phyloP scores from a whole-genome alignment of 2,329 filamentous ascomycete genomes.

The Penicillium italicum region DNA sequence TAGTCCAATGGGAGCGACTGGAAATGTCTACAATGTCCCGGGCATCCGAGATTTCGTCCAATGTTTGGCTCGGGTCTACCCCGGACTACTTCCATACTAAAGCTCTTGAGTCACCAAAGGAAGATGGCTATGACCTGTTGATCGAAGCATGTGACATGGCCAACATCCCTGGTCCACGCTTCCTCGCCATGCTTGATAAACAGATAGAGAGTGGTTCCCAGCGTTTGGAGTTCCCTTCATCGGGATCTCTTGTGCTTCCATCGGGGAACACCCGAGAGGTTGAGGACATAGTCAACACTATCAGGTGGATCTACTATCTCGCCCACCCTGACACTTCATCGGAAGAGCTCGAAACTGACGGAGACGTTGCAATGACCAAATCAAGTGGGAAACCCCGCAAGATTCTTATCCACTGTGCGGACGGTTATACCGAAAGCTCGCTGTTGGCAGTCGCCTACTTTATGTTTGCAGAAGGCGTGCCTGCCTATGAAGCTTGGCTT shows the following conservation, averaged over 20 bases:
- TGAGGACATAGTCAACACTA: conserved; percentile 79
- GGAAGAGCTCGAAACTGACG: conserved; percentile 48
- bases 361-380: conserved; percentile 54
- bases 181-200: conserved; percentile 62
- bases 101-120: conserved; percentile 44
- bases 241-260: conserved; percentile 83
- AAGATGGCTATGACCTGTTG: conserved; percentile 68
- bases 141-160: conserved; percentile 88
- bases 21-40: conserved; percentile 95
- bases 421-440: conserved; percentile 94
- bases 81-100: conserved; percentile 60
- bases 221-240: conserved; percentile 81
- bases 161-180: conserved; percentile 65
- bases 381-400: conserved; percentile 52
- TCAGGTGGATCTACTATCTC: conserved; percentile 84
- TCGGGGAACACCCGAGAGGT: conserved; percentile 79
- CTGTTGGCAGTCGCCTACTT: conserved; percentile 86
- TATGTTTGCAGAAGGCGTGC: conserved; percentile 80
- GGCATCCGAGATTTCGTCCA: conserved; percentile 80
- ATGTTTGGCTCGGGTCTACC: conserved; percentile 87
- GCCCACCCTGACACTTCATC: conserved; percentile 58
- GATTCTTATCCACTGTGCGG: conserved; percentile 86
- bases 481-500: conserved; percentile 83
- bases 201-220: conserved; percentile 51
- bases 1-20: conserved; percentile 73